Evolutionary conservation across 2,329 filamentous ascomycete species (phyloP).

Genomic region (Cytospora schulzeri): DNA sequence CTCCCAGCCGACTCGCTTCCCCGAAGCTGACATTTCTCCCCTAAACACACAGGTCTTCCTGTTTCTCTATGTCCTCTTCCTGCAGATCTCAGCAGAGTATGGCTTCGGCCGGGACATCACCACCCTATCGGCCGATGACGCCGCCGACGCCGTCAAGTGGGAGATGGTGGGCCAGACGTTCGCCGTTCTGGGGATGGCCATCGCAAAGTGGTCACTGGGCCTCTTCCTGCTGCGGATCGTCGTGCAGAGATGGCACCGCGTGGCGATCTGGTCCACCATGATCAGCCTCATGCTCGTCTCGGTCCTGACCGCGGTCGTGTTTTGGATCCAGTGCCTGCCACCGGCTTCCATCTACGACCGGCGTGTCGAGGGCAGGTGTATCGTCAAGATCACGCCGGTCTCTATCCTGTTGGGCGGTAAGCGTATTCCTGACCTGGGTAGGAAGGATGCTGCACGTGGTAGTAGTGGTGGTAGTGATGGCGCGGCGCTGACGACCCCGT

Average conservation of each 20-base stretch:
- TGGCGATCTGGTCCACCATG: conserved; percentile 8
- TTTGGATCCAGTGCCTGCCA: conserved; percentile 15
- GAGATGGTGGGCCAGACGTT: conserved; percentile 24
- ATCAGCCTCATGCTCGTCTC: background rate
- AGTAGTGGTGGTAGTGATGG: background rate
- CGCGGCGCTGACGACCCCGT: background rate
- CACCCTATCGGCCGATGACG: background rate
- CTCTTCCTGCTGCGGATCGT: conserved; percentile 30
- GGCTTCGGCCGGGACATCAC: conserved; percentile 23
- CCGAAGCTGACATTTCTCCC: conserved; percentile 11
- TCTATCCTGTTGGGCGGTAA: background rate
- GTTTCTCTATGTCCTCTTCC: conserved; percentile 12
- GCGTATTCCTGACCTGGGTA: background rate
- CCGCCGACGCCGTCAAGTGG: conserved; percentile 20
- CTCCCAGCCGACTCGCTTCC: background rate
- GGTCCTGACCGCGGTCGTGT: background rate
- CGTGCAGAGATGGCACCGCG: conserved; percentile 7
- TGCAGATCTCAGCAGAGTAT: conserved; percentile 19
- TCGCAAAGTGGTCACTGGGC: conserved; percentile 28
- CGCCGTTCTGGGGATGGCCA: conserved; percentile 23
- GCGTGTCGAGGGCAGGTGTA: background rate
- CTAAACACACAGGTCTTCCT: conserved; percentile 5
- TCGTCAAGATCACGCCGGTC: conserved; percentile 1
- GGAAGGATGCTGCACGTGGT: background rate
- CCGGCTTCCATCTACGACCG: background rate